Base-by-base conservation (phyloP, 2,329 filamentous ascomycete genomes). In the Lojkania enalia region DNA sequence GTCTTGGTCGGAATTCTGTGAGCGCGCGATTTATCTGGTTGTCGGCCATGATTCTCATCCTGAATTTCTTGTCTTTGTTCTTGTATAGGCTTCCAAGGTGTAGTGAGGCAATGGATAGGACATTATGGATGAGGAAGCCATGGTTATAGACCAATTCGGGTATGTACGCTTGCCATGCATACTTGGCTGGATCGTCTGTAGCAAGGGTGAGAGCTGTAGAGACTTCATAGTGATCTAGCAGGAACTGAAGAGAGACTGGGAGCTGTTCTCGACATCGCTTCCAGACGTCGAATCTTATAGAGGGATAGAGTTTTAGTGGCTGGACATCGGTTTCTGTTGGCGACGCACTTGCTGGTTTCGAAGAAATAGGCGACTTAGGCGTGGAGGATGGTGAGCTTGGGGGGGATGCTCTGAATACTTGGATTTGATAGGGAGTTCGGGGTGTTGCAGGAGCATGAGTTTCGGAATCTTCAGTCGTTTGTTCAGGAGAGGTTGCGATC, bases 51-150 rank as follows among this genome's bases (percentile, higher is more conserved):
- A 54, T 52, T 16, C 57, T 58, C 60, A 68, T 64, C 4, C 52
- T 19, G 15, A 52, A 44, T 54, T 60, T 9, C 53, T 55, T 16
- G 44, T 51, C 42, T 36, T 40, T 37, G 5, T 29, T 37, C 21
- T 61, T 56, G 39, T 74, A 66, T 3, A 73, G 50, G 20, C 70
- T 69, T 11, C 68, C 71, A 7, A 76, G 55, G 44, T 78, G 75
- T 19, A 77, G 61, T 2, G 74, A 74, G 11, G 75, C 68, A 12
- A 77, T 57, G 2, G 74, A 71, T 0, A 77, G 58, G 4, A 78
- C 65, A 31, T 71, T 71, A 47, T 76, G 72, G 6, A 77, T 55
- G 5, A 77, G 60, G 36, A 72, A 77, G 2, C 71, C 61, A 46
- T 75, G 70, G 1, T 65, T 61, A 9, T 70, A 66, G 5, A 74